Evolutionary conservation across 495 filamentous ascomycete genomes (phyloP).

Genomic region (Peziza echinospora): DNA sequence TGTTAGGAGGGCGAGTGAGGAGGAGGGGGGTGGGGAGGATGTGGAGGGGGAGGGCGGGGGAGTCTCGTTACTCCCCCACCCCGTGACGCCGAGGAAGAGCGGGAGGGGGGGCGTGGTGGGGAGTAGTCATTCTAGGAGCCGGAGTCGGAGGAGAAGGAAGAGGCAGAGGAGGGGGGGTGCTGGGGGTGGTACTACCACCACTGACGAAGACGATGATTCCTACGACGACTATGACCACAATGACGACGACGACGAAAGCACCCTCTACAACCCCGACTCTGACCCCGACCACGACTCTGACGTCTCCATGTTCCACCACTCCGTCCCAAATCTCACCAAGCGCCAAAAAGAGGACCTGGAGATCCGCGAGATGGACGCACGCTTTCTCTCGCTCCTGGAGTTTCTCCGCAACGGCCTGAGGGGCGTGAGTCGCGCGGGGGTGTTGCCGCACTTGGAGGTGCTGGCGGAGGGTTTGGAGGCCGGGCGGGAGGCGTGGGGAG

Average conservation of each 20-base stretch:
- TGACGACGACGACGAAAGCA: conserved; percentile 18
- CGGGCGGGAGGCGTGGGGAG: conserved; percentile 10
- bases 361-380: no score
- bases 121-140: conserved; percentile 1
- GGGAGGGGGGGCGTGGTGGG: no score
- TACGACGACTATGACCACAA: background rate
- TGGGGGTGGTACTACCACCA: background rate
- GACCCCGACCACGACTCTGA: conserved; percentile 18
- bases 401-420: conserved; percentile 34
- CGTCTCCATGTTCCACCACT: background rate
- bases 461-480: conserved; percentile 37
- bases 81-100: no score
- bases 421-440: conserved; percentile 36
- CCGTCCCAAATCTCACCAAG: background rate
- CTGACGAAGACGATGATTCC: background rate
- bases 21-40: background rate
- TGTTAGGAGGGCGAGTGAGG: background rate
- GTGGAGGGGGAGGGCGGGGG: conserved; percentile 5
- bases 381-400: no score
- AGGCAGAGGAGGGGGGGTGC: conserved; percentile 4
- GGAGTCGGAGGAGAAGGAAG: conserved; percentile 3
- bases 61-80: no score
- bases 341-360: no score
- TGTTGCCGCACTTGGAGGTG: conserved; percentile 35
- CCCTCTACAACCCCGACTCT: conserved; percentile 23